These are phyloP conservation scores for Periconia macrospinosa DNA, from an alignment of 2,329 filamentous ascomycete genomes.

Conservation along the genomic window DNA sequence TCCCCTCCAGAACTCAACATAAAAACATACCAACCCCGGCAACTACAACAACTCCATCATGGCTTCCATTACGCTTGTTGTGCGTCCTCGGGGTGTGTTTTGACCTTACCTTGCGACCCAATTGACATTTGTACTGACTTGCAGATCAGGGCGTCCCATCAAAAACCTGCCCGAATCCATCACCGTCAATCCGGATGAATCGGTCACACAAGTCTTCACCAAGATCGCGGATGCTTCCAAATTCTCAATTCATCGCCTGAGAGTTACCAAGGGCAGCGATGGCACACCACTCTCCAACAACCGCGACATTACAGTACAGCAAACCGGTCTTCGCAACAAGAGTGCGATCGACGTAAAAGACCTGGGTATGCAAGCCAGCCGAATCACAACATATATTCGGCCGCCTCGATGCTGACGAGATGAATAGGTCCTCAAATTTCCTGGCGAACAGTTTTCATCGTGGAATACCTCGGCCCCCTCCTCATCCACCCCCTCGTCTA, in stretches of 20 bases:
- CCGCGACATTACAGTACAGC: conserved; percentile 54
- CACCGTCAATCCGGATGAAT: conserved; percentile 54
- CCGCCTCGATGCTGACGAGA: conserved; percentile 5
- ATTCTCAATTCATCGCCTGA: conserved; percentile 61
- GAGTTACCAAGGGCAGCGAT: conserved; percentile 67
- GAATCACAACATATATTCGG: not conserved
- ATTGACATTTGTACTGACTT: not conserved
- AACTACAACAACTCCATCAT: conserved; percentile 25
- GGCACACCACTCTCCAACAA: conserved; percentile 60
- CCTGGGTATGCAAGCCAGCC: conserved; percentile 63
- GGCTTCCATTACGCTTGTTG: conserved; percentile 48
- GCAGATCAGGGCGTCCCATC: conserved; percentile 61
- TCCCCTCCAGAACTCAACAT: not conserved
- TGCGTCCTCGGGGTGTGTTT: conserved; percentile 50
- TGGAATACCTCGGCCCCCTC: conserved; percentile 93
- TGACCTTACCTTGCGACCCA: not conserved
- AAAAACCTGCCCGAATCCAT: conserved; percentile 61
- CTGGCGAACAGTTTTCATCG: conserved; percentile 91
- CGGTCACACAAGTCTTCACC: conserved; percentile 59
- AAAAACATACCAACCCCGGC: not conserved
- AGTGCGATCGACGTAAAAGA: conserved; percentile 84
- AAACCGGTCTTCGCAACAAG: conserved; percentile 60
- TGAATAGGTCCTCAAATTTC: conserved; percentile 77
- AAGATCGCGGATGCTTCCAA: conserved; percentile 58
- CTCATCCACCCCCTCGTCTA: conserved; percentile 79